Conservation (phyloP, 176 grass and related monocot genomes). For the Guadua angustifolia region DNA sequence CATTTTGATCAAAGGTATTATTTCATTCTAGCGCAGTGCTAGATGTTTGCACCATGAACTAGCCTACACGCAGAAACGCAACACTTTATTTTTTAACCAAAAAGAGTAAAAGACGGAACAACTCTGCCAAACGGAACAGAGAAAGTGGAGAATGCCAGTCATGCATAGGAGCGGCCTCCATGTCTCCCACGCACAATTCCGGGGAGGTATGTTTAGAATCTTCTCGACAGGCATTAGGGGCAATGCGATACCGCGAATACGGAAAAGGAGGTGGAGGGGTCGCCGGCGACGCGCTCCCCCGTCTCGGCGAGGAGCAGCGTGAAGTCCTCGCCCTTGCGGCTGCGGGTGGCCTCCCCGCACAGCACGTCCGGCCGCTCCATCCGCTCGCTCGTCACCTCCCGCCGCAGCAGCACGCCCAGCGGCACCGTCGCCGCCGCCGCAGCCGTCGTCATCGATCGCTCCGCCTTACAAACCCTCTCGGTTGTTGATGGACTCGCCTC, state of each 20-base stretch:
- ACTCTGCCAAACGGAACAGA: background rate
- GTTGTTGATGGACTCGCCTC: background rate
- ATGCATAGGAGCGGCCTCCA: conserved; percentile 37
- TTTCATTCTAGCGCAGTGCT: background rate
- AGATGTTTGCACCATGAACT: background rate
- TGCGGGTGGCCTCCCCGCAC: conserved; percentile 74
- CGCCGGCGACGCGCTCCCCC: conserved; percentile 64
- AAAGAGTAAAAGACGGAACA: background rate
- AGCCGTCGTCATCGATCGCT: conserved; percentile 1
- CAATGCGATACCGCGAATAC: conserved; percentile 86
- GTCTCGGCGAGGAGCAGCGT: conserved; percentile 68
- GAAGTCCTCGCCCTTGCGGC: conserved; percentile 95
- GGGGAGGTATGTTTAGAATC: background rate
- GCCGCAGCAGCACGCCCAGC: conserved; percentile 78
- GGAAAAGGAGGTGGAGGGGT: conserved; percentile 81
- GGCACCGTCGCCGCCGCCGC: conserved; percentile 56
- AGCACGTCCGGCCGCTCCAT: conserved; percentile 84
- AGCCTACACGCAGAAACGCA: background rate
- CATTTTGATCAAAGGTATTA: conserved; percentile 1
- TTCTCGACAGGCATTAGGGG: background rate
- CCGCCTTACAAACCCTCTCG: background rate
- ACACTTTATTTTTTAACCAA: background rate
- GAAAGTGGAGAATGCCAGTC: conserved; percentile 9
- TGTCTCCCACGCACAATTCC: conserved; percentile 27
- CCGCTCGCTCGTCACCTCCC: conserved; percentile 87